A percentile compares a stretch with the other conserved stretches of the same genome.
These are phyloP conservation scores for Nannochloris sp. DNA, from an alignment of 139 green algal genomes.

Conservation along the genomic window DNA sequence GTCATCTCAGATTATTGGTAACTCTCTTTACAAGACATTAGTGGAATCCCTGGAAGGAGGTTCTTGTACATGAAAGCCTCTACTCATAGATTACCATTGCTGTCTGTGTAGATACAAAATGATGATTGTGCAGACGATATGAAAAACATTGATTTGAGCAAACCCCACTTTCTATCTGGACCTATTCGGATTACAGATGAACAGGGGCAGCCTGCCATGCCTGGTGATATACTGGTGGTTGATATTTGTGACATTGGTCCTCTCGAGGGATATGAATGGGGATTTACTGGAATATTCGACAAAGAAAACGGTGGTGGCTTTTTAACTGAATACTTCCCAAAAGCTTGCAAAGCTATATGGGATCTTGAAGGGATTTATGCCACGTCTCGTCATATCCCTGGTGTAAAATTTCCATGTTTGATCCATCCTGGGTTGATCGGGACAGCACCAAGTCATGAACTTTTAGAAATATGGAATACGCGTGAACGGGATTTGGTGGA, in stretches of 20 bases:
- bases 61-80: no score
- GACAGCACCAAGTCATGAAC: conserved; percentile 58
- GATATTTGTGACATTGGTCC: conserved; percentile 63
- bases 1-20: no score
- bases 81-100: no score
- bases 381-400: conserved; percentile 57
- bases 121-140: conserved; percentile 66
- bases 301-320: conserved; percentile 67
- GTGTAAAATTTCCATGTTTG: conserved; percentile 40
- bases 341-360: conserved; percentile 61
- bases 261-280: conserved; percentile 48
- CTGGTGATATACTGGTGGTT: conserved; percentile 61
- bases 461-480: conserved; percentile 68
- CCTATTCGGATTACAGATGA: conserved; percentile 45
- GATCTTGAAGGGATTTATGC: conserved; percentile 65
- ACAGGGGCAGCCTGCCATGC: conserved; percentile 35
- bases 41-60: no score
- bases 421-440: conserved; percentile 46
- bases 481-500: conserved; percentile 48
- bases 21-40: no score
- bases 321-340: conserved; percentile 66
- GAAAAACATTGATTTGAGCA: conserved; percentile 46
- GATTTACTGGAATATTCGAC: conserved; percentile 69
- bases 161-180: conserved; percentile 51
- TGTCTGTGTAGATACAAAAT: conserved; percentile 15